Conservation (phyloP, 345 rosid species). For the Boechera retrofracta region DNA sequence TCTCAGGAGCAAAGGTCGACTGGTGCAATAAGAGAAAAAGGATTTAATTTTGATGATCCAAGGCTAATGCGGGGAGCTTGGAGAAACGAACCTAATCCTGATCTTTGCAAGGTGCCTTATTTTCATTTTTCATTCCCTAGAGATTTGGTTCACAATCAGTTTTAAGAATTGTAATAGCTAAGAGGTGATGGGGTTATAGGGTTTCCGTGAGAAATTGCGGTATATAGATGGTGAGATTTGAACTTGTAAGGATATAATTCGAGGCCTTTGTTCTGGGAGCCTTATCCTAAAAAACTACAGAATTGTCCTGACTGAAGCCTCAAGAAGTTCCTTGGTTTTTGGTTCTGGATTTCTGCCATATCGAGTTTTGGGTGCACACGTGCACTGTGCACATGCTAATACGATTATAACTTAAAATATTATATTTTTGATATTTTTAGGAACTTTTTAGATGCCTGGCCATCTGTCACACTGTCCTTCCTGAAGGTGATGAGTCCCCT, state of each 20-base stretch:
- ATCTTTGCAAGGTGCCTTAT: slow-evolving; percentile 80
- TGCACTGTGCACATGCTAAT: slow-evolving; percentile 4
- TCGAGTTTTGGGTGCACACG: slow-evolving; percentile 3
- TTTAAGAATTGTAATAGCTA: slow-evolving; percentile 17
- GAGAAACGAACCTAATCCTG: slow-evolving; percentile 96
- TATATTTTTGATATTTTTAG: slow-evolving; percentile 51
- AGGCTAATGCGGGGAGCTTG: slow-evolving; percentile 97
- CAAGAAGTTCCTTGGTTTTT: slow-evolving; percentile 16
- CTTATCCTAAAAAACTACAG: slow-evolving; percentile 16
- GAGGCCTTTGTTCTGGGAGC: slow-evolving; percentile 19
- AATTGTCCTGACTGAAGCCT: slow-evolving; percentile 9
- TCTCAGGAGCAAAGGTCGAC: slow-evolving; percentile 59
- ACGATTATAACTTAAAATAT: slow-evolving; percentile 13
- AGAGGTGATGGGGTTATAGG: slow-evolving; percentile 26
- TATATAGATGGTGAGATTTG: slow-evolving; percentile 7
- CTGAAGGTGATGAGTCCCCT: slow-evolving; percentile 97
- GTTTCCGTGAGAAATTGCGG: slow-evolving; percentile 1
- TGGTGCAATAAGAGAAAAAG: slow-evolving; percentile 68
- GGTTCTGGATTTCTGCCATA: slow-evolving; percentile 16
- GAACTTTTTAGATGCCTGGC: slow-evolving; percentile 99
- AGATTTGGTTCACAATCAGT: slow-evolving; percentile 17
- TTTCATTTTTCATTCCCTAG: slow-evolving; percentile 34
- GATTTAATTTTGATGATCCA: slow-evolving; percentile 94
- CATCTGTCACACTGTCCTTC: slow-evolving; percentile 97
- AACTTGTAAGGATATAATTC: slow-evolving; percentile 21